These are phyloP conservation scores for Mycena capillaripes DNA, from an alignment of 768 basidiomycete genomes.

Conservation along the genomic window DNA sequence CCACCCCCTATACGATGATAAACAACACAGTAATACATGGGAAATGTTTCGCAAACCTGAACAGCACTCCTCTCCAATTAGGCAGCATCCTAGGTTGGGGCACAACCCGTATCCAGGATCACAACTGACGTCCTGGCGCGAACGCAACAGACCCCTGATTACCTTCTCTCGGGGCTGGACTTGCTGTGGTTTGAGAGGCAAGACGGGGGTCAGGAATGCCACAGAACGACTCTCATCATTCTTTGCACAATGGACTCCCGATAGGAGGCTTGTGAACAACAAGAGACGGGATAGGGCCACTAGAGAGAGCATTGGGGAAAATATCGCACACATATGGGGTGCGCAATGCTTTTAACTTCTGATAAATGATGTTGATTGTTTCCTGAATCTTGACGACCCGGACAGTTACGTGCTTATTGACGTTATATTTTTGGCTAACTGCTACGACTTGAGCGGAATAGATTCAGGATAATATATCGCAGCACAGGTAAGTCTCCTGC, in stretches of 20 bases:
- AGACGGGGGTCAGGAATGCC: constrained; percentile 6
- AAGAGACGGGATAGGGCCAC: constrained; percentile 4
- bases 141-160: constrained; percentile 14
- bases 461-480: no score
- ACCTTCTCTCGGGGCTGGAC: constrained; percentile 7
- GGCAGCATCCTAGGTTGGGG: constrained; percentile 1
- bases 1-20: not conserved
- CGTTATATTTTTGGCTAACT: constrained; percentile 10
- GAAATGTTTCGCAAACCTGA: constrained; percentile 5
- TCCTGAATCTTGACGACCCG: not conserved
- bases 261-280: constrained; percentile 5
- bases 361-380: not conserved
- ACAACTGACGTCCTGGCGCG: constrained; percentile 9
- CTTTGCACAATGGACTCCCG: constrained; percentile 7
- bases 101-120: constrained; percentile 14
- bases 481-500: no score
- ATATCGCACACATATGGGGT: not conserved
- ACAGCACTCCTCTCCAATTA: constrained; percentile 9
- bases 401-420: constrained; percentile 13
- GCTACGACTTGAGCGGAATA: no score
- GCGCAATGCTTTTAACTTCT: constrained; percentile 13
- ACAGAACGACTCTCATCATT: not conserved
- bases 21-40: constrained; percentile 6
- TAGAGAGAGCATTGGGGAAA: constrained; percentile 15
- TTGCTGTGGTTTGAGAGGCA: constrained; percentile 1